These are phyloP conservation scores for Chytriomyces hyalinus DNA, from an alignment of 192 early-diverging fungal genomes.

Conservation along the genomic window DNA sequence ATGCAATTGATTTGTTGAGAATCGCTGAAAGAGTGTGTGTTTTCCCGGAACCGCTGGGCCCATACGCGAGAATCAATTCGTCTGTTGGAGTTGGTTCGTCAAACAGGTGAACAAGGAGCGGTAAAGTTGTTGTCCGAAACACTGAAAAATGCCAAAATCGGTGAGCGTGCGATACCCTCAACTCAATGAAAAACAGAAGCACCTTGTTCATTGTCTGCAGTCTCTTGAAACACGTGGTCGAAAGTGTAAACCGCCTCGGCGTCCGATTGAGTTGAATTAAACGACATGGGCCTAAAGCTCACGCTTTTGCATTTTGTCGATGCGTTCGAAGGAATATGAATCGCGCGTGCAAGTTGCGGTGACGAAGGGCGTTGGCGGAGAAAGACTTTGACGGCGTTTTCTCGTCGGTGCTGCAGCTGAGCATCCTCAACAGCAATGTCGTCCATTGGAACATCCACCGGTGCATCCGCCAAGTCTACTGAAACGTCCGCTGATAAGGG, in stretches of 20 bases:
- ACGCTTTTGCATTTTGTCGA: not conserved
- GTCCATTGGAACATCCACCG: too few species aligned
- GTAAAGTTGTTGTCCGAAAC: constrained; percentile 22
- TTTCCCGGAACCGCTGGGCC: constrained; percentile 34
- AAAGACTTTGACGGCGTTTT: constrained; percentile 6
- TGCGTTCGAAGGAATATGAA: not conserved
- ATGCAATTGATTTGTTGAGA: constrained; percentile 12
- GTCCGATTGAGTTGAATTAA: not conserved
- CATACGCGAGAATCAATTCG: constrained; percentile 37
- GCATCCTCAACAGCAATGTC: too few species aligned
- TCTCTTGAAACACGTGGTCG: constrained; percentile 33
- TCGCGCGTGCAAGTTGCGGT: constrained; percentile 13
- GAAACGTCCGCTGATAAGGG: too few species aligned
- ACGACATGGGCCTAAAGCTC: not conserved
- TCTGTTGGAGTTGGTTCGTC: not conserved
- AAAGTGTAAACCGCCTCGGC: constrained; percentile 20
- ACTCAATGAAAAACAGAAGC: not conserved
- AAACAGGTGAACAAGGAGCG: constrained; percentile 25
- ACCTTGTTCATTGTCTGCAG: constrained; percentile 23
- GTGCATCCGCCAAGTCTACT: too few species aligned
- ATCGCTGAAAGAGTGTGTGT: constrained; percentile 27
- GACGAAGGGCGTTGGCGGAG: constrained; percentile 19
- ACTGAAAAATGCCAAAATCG: not conserved
- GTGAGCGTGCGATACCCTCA: not conserved
- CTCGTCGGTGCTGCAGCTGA: too few species aligned